A percentile compares a stretch with the other conserved stretches of the same genome.
phyloP scores from a whole-genome alignment of 345 rosid genomes.

The Iberis pinnata region DNA sequence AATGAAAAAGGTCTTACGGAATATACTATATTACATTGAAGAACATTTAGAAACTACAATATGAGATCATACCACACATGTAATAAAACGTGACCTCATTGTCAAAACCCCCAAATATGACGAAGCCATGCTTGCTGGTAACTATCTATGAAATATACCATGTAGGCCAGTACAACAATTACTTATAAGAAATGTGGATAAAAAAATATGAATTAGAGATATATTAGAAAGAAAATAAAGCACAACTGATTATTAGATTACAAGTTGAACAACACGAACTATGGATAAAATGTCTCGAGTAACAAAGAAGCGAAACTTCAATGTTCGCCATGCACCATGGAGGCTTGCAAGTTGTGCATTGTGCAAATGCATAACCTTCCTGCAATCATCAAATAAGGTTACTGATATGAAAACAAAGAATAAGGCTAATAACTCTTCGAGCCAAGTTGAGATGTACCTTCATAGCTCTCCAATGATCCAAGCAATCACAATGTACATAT shows the following conservation, averaged over 20 bases:
- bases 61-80: constrained; percentile 73
- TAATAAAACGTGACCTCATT: constrained; percentile 83
- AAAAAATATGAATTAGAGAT: neutral
- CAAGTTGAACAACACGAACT: constrained; percentile 87
- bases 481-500: constrained; percentile 94
- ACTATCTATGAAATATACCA: constrained; percentile 68
- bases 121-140: constrained; percentile 82
- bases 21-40: neutral
- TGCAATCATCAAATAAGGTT: constrained; percentile 26
- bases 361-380: constrained; percentile 99
- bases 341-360: constrained; percentile 98
- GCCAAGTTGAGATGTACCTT: constrained; percentile 61
- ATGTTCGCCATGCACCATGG: constrained; percentile 92
- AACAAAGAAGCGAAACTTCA: constrained; percentile 97
- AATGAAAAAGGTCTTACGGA: neutral
- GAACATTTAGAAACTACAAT: neutral
- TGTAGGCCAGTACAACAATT: constrained; percentile 79
- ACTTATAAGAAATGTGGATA: constrained; percentile 43
- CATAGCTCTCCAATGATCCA: constrained; percentile 98
- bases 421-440: too few relatives aligned
- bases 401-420: too few relatives aligned
- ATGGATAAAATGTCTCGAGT: constrained; percentile 89
- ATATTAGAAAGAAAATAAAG: constrained; percentile 1
- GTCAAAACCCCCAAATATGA: constrained; percentile 85
- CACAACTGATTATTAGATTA: constrained; percentile 30